These are phyloP conservation scores for Gymnopilus dilepis DNA, from an alignment of 768 basidiomycete genomes.

Conservation along the genomic window DNA sequence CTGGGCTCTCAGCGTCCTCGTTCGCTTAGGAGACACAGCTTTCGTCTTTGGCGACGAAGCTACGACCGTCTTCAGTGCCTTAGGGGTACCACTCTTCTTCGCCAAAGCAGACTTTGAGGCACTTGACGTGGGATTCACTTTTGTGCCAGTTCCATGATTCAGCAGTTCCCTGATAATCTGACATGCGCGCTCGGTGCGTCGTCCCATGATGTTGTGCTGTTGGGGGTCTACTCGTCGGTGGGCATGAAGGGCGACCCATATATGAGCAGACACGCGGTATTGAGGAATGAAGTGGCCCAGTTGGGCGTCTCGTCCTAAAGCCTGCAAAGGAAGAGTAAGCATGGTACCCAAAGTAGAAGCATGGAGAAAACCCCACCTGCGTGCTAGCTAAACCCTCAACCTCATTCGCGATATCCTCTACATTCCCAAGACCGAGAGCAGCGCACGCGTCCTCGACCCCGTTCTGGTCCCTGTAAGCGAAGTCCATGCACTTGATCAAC, in stretches of 20 bases:
- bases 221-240: constrained; percentile 57
- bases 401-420: constrained; percentile 45
- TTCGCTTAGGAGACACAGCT: constrained; percentile 27
- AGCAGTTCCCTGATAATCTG: constrained; percentile 48
- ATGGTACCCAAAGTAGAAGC: too few species aligned
- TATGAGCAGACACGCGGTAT: constrained; percentile 58
- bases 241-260: constrained; percentile 75
- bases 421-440: constrained; percentile 30
- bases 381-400: constrained; percentile 44
- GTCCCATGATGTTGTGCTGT: constrained; percentile 49
- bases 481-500: constrained; percentile 58
- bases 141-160: not conserved
- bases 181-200: constrained; percentile 61
- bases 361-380: constrained; percentile 47
- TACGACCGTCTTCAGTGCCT: constrained; percentile 24
- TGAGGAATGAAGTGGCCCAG: constrained; percentile 45
- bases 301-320: constrained; percentile 34
- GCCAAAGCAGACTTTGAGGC: not conserved
- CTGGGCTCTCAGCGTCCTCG: constrained; percentile 24
- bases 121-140: constrained; percentile 17
- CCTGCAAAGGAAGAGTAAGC: not conserved
- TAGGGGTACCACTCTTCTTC: constrained; percentile 28
- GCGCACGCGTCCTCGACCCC: constrained; percentile 30
- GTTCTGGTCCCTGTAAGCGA: constrained; percentile 43
- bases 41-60: constrained; percentile 21